Evolutionary conservation across 164 flowering plant genomes (phyloP).

Genomic region (Vitis vinifera): ASM3070453v1 NC_081812.1:19812001-19812500

Average conservation of each 20-base stretch:
- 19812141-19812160: too few species aligned
- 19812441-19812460: constrained; percentile 65
- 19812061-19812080: too few species aligned
- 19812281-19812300: not conserved
- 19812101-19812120: too few species aligned
- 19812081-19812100: too few species aligned
- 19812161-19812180: too few species aligned
- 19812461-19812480: constrained; percentile 89
- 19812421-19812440: not conserved
- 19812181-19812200: not conserved
- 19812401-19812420: too few species aligned
- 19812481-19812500: constrained; percentile 97
- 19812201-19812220: not conserved
- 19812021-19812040: too few species aligned
- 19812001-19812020: too few species aligned
- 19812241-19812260: not conserved
- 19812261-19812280: not conserved
- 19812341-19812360: not conserved
- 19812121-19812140: too few species aligned
- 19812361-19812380: not conserved
- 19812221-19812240: not conserved
- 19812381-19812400: not conserved
- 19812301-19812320: too few species aligned
- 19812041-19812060: too few species aligned
- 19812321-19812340: not conserved